These are phyloP conservation scores for Botrytis aclada DNA, from an alignment of 2,329 filamentous ascomycete species.

Conservation along the genomic window DNA sequence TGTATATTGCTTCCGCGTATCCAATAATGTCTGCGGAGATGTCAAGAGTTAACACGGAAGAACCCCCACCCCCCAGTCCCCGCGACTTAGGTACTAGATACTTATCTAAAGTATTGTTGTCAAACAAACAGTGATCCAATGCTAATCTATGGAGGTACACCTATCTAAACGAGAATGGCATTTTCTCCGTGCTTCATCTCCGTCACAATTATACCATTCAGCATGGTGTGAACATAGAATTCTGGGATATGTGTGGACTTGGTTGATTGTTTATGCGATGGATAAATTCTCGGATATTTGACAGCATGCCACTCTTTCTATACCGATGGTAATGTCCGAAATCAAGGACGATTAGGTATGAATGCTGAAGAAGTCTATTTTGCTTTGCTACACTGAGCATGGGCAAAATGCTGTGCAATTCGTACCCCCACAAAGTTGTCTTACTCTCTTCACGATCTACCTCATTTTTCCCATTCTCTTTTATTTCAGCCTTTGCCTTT, in stretches of 20 bases:
- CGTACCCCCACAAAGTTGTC: constrained; percentile 6
- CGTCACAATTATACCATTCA: background rate
- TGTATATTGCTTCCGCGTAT: background rate
- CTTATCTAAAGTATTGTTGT: background rate
- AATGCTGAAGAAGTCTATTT: background rate
- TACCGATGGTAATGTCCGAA: background rate
- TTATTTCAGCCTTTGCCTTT: background rate
- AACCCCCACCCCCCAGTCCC: background rate
- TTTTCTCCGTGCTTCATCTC: constrained; percentile 6
- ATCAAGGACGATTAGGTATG: background rate
- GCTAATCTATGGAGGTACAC: background rate
- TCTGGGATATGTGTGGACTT: background rate
- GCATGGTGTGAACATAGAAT: background rate
- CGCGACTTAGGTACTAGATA: background rate
- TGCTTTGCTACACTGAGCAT: background rate
- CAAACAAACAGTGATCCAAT: background rate
- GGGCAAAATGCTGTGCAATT: background rate
- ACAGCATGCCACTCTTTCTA: background rate
- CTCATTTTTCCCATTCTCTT: background rate
- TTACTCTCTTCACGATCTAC: constrained; percentile 5
- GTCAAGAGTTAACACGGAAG: background rate
- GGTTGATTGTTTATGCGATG: background rate
- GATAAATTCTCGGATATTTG: background rate
- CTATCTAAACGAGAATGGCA: background rate
- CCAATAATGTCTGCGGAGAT: background rate